Evolutionary conservation across 768 basidiomycete species (phyloP), one percentile per base, ranked within the genome.

Genomic region (Phylloporus sp.): DNA sequence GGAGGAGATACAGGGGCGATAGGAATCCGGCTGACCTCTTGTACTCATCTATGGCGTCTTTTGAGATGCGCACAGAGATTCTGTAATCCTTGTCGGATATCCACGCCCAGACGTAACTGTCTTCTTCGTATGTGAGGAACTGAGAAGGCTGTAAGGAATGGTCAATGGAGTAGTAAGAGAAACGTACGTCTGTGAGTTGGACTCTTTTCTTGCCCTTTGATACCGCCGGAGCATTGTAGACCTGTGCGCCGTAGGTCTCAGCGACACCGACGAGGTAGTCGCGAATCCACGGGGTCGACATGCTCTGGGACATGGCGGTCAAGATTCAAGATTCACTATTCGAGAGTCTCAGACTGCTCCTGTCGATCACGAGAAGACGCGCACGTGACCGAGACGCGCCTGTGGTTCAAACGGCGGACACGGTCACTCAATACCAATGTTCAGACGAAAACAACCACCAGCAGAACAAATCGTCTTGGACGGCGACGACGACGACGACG

Each of bases 101-200:
- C 40, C 70, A 68, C 1, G 79, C 85, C 86, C 87, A 90, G 16
- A 87, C 61, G n/a, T 73, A 70, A 39, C 76, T 72, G 31, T 74
- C 61, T 6, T 61, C 58, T 18, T 73, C 73, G 55, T 72, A 80
- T 7, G 81, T 82, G 23, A 87, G 65, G 56, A 85, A 80, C 86
- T 88, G 49, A 13, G 24, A 42, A 26, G 15, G n/a, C 8, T n/a
- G 38, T 54, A 52, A 49, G 39, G 29, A 15, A 43, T n/a, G 27
- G 38, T 13, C 28, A 11, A 22, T 2, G 24, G 11, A 20, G 11
- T 9, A 13, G n/a, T n/a, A 13, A 23, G 16, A 22, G 34, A 40
- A 18, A 55, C 69, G 41, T 43, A 80, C 87, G 68, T 85, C 77
- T 40, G 74, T 70, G 22, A 88, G 69, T 53, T 88, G 86, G 0